Conservation (phyloP, 2,329 filamentous ascomycete species). For the Fusarium sp. region DNA sequence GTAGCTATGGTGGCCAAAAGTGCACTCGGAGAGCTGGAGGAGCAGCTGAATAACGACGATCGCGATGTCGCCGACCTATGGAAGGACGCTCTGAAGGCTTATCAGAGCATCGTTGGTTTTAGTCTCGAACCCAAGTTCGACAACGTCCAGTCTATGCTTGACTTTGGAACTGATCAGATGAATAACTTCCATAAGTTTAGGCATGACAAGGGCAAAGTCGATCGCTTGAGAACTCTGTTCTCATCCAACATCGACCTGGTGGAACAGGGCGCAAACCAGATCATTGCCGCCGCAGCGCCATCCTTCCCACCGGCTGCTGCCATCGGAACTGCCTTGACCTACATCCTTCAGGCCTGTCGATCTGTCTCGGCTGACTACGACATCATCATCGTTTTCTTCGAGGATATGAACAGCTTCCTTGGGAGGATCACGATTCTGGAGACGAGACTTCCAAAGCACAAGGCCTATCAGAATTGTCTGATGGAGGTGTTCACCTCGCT, state of each 20-base stretch:
- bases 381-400: slow-evolving; percentile 56
- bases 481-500: slow-evolving; percentile 56
- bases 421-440: slow-evolving; percentile 53
- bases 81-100: slow-evolving; percentile 52
- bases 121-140: slow-evolving; percentile 50
- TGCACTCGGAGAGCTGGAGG: not conserved
- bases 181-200: slow-evolving; percentile 52
- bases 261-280: slow-evolving; percentile 49
- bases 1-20: not conserved
- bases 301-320: slow-evolving; percentile 53
- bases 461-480: slow-evolving; percentile 52
- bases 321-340: slow-evolving; percentile 53
- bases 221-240: slow-evolving; percentile 51
- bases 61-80: slow-evolving; percentile 52
- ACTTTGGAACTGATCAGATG: slow-evolving; percentile 49
- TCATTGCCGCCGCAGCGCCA: slow-evolving; percentile 49
- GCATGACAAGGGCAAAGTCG: slow-evolving; percentile 53
- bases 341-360: slow-evolving; percentile 50
- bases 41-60: slow-evolving; percentile 45
- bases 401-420: slow-evolving; percentile 55
- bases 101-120: slow-evolving; percentile 52
- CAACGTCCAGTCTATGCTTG: slow-evolving; percentile 47
- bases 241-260: slow-evolving; percentile 49
- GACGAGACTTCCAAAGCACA: slow-evolving; percentile 48
- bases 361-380: slow-evolving; percentile 56